Percentiles rank a stretch among this genome's conserved stretches.
These are phyloP conservation scores for Cokeromyces recurvatus DNA, from an alignment of 371 early-diverging fungal species.

Conservation along the genomic window DNA sequence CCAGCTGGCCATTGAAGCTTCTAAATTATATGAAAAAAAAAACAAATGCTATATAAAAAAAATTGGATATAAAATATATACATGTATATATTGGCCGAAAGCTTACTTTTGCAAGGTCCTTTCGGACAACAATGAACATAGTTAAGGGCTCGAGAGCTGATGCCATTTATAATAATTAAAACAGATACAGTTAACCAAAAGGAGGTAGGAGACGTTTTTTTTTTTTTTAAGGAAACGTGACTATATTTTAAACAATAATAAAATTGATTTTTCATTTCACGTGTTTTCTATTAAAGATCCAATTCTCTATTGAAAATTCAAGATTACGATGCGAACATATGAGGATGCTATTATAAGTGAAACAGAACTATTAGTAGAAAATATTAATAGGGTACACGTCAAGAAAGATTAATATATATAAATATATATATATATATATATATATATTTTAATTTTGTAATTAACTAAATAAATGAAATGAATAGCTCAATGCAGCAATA, in stretches of 20 bases:
- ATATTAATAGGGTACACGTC: conserved; percentile 31
- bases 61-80: too few relatives aligned
- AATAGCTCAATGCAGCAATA: conserved; percentile 42
- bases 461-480: too few relatives aligned
- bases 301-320: too few relatives aligned
- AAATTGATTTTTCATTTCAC: not conserved
- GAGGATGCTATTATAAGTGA: conserved; percentile 41
- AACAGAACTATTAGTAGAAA: conserved; percentile 25
- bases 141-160: conserved; percentile 56
- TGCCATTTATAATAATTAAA: not conserved
- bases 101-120: conserved; percentile 74
- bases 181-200: too few relatives aligned
- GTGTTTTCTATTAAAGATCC: too few relatives aligned
- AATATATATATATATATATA: too few relatives aligned
- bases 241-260: not conserved
- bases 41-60: too few relatives aligned
- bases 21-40: too few relatives aligned
- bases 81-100: too few relatives aligned
- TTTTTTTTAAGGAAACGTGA: not conserved
- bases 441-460: too few relatives aligned
- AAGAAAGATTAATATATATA: too few relatives aligned
- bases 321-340: conserved; percentile 33
- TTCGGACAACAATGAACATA: conserved; percentile 81
- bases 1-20: conserved; percentile 76
- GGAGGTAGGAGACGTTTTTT: not conserved